Base-by-base conservation (phyloP, 805 yeast species). In the Saccharomycopsis selenospora region DNA sequence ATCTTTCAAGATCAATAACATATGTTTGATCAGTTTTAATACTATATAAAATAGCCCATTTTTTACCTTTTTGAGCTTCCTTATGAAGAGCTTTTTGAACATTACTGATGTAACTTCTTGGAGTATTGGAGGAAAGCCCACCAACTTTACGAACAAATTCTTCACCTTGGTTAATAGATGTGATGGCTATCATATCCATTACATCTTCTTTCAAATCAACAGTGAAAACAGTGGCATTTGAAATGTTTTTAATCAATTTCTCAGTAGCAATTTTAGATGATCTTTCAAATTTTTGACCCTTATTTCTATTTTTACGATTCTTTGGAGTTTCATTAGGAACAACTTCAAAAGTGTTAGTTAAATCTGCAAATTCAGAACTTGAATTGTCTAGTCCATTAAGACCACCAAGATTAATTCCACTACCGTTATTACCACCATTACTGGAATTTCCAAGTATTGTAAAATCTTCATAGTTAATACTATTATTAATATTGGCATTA, bases 131-230 rank as follows among this genome's bases (percentile, higher is more conserved):
- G n/a, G 86, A 80, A 2, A 84, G 77, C 17, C 91, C 88, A 5
- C 90, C 85, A 3, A 91, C 88, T 56, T 85, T 84, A 57, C 95
- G 75, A 46, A 82, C 68, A 76, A 77, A 75, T 71, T 86, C 91
- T 53, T 87, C 95, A 44, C 79, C 81, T 53, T 79, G 88, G 25
- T 72, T 70, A n/a, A 87, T 64, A 0, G 95, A 82, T 0, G 90
- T 83, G 2, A 82, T 75, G 11, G 85, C 73, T 36, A 91, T 85
- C 75, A 89, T 85, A 45, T 89, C 91, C 52, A 93, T 63, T 2
- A 87, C 85, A 53, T 89, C 97, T 56, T 87, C 95, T 52, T 82
- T 73, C 10, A 80, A 65, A 60, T 91, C 98, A 28, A 91, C 77
- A 0, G 84, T 76, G 42, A 89, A 71, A 0, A 91, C 76, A 0